Conservation (phyloP, 73 alveolate species). For the Paramecium biaurelia region DNA sequence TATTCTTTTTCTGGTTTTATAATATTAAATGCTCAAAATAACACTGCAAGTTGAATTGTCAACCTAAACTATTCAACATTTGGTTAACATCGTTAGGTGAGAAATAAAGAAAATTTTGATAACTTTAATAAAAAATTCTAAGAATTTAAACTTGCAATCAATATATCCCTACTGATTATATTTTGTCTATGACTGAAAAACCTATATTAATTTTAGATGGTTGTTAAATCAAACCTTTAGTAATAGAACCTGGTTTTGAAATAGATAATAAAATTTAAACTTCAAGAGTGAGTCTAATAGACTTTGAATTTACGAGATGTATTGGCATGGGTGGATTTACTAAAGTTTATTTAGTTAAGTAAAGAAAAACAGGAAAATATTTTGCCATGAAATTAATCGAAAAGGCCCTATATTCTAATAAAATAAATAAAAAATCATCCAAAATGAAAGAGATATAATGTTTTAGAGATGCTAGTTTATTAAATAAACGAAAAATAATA, state of each 20-base stretch:
- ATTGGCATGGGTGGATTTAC: constrained; percentile 58
- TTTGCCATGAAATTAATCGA: constrained; percentile 49
- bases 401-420: neutral
- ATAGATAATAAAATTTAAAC: neutral
- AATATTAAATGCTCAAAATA: neutral
- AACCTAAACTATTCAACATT: neutral
- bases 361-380: constrained; percentile 19
- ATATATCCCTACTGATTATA: constrained; percentile 18
- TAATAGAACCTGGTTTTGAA: constrained; percentile 13
- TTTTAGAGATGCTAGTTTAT: too few relatives aligned
- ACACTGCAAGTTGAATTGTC: neutral
- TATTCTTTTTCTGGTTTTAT: neutral
- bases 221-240: neutral
- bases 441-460: constrained; percentile 85
- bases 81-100: neutral
- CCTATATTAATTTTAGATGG: neutral
- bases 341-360: constrained; percentile 38
- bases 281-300: neutral
- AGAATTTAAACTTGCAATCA: constrained; percentile 10
- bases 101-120: neutral
- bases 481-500: too few relatives aligned
- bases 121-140: neutral
- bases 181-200: neutral
- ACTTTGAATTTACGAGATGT: constrained; percentile 32
- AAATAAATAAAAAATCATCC: constrained; percentile 34